Evolutionary conservation across 805 yeast genomes (phyloP), one percentile per base, ranked within the genome.

Genomic region (Maudiozyma barnettii): DNA sequence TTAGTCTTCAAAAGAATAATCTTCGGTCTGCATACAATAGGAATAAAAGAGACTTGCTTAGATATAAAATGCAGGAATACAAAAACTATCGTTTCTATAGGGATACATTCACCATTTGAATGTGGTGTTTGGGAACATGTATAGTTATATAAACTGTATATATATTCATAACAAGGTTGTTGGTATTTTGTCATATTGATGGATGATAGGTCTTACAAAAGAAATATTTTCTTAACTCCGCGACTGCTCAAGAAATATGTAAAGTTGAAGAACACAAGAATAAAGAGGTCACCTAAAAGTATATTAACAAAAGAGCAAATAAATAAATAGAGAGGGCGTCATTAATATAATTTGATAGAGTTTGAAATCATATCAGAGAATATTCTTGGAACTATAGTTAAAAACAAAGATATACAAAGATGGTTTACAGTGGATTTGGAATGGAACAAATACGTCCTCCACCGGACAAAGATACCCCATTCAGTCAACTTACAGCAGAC

Each of bases 401-500:
- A n/a, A 14, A 4, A 33, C 19, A 33, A 33, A 36, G 2, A 33
- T 10, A 33, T 13, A 3, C 8, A 8, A 36, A 19, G 12, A 65
- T 71, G 75, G 69, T 66, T 13, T 71, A 66, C 49, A 61, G 59
- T 43, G 74, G 74, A 5, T 71, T 71, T 57, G 74, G 74, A 1
- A 53, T 71, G 19, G 74, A 70, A 8, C 64, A 65, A 21, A 59
- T 68, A 6, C 56, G 65, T 14, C 58, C 75, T 7, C 72, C 70
- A 18, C 71, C 74, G 1, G 43, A 48, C 35, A 61, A 63, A 21
- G 61, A 70, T 50, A 79, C 76, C 64, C 69, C 82, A 8, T 70
- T 73, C 49, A 67, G 76, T 41, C 86, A 86, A 55, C 80, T 91
- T 89, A 78, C 87, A 1, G 90, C 81, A 39, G 96, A 90, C 53